phyloP scores from a whole-genome alignment of 2,329 filamentous ascomycete species.

The Aspergillus tanneri region DNA sequence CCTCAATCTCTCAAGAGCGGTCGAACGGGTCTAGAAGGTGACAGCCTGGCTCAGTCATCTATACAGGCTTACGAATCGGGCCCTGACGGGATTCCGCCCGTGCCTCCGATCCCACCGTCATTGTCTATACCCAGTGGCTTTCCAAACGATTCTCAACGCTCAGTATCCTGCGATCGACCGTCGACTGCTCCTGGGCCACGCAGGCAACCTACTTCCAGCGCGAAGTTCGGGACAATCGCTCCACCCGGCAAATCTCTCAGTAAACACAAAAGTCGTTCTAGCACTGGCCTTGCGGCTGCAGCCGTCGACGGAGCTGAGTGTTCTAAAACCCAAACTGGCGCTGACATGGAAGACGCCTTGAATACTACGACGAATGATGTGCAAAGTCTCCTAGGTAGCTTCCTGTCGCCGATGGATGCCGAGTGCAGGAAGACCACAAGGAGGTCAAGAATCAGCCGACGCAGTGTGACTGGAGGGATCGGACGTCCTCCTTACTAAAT shows the following conservation, averaged over 20 bases:
- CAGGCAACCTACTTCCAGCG: slow-evolving; percentile 23
- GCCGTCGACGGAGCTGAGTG: slow-evolving; percentile 18
- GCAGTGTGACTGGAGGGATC: slow-evolving; percentile 30
- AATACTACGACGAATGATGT: slow-evolving; percentile 32
- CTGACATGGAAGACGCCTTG: slow-evolving; percentile 23
- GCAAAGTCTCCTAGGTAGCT: slow-evolving; percentile 38
- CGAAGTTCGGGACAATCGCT: slow-evolving; percentile 19
- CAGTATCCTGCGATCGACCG: slow-evolving; percentile 30
- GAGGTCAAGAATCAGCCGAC: slow-evolving; percentile 20
- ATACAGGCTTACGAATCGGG: slow-evolving; percentile 12
- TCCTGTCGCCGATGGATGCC: slow-evolving; percentile 30
- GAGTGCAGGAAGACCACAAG: slow-evolving; percentile 18
- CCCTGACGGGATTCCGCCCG: slow-evolving; percentile 44
- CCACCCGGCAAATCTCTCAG: slow-evolving; percentile 29
- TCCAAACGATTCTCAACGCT: slow-evolving; percentile 39
- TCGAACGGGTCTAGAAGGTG: slow-evolving; percentile 20
- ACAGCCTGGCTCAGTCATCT: slow-evolving; percentile 24
- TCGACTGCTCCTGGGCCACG: slow-evolving; percentile 33
- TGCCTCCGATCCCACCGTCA: slow-evolving; percentile 46
- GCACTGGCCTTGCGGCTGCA: slow-evolving; percentile 27
- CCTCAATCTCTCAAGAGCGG: slow-evolving; percentile 28
- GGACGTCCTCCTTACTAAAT: slow-evolving; percentile 36
- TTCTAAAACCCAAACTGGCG: slow-evolving; percentile 12
- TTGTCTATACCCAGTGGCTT: slow-evolving; percentile 45
- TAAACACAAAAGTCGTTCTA: slow-evolving; percentile 38